These are phyloP conservation scores for Senna tora DNA, from an alignment of 306 rosid genomes.

Conservation along the genomic window DNA sequence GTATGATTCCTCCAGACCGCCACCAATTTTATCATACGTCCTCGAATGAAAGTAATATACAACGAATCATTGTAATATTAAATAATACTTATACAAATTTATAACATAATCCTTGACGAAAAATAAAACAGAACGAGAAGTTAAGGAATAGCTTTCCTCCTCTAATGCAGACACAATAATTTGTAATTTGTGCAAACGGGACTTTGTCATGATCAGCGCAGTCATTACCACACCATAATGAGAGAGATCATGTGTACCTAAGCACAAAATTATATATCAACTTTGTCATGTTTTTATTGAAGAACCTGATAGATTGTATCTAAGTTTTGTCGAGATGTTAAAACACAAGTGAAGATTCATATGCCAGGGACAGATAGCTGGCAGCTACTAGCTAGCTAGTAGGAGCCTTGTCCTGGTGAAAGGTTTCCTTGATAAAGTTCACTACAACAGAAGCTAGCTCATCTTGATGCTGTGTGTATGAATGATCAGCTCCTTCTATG, in stretches of 20 bases:
- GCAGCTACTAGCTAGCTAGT: constrained; percentile 39
- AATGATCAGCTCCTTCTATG: constrained; percentile 70
- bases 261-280: too few relatives aligned
- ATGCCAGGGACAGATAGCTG: constrained; percentile 43
- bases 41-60: too few relatives aligned
- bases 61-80: too few relatives aligned
- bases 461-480: constrained; percentile 53
- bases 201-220: not conserved
- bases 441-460: constrained; percentile 53
- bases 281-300: too few relatives aligned
- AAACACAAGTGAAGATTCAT: too few relatives aligned
- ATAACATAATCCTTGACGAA: too few relatives aligned
- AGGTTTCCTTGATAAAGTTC: constrained; percentile 46
- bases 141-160: too few relatives aligned
- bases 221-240: constrained; percentile 22
- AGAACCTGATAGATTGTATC: not conserved
- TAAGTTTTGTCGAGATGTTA: constrained; percentile 6
- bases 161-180: too few relatives aligned
- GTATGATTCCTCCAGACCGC: too few relatives aligned
- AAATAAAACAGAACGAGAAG: too few relatives aligned
- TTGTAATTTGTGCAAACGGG: not conserved
- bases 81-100: too few relatives aligned
- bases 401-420: constrained; percentile 44
- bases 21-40: too few relatives aligned
- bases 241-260: not conserved